Evolutionary conservation across 2,329 filamentous ascomycete genomes (phyloP), one percentile per base, ranked within the genome.

Genomic region (Mollisiaceae sp.): DNA sequence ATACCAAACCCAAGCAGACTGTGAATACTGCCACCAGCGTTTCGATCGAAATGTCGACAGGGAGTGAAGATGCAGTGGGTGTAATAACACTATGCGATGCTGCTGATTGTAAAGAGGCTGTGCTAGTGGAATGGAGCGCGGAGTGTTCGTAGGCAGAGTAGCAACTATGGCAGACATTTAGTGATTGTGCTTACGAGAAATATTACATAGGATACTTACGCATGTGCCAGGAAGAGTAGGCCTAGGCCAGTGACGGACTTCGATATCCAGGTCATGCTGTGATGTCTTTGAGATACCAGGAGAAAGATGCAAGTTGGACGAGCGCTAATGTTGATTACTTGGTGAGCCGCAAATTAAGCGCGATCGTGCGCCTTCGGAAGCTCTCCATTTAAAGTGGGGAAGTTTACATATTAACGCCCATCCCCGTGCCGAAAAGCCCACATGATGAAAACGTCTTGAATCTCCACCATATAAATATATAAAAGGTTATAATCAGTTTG

Each of bases 131-230:
- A 72, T 89, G 87, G 59, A 97, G 86, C 24, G 89, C 84, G 8
- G 92, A 91, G 80, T 97, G 92, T 81, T 99, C 95, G 79, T 97
- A 91, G 56, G 94, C 93, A 60, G 95, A 99, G 80, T 98, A 99
- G 80, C 94, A 96, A 69, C 95, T 99, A 76, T 59, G 54, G 56
- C 54, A 32, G 41, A 22, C 38, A 5, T 12, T 39, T n/a, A 38
- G 38, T 60, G 22, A 63, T n/a, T 35, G 62, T 39, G 52, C 55
- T 24, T 14, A 36, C 27, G 9, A 32, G 38, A 36, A 18, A 22
- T 57, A 24, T 38, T n/a, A 24, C 18, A n/a, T 45, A 35, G 57
- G 41, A 64, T 66, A 62, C 91, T 79, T 89, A 97, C 94, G 94
- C 92, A 79, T 97, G 94, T 55, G 89, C 87, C 20, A 97, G 85